phyloP scores from a whole-genome alignment of 225 moss, liverwort and hornwort species.

The Straminergon stramineum region DNA sequence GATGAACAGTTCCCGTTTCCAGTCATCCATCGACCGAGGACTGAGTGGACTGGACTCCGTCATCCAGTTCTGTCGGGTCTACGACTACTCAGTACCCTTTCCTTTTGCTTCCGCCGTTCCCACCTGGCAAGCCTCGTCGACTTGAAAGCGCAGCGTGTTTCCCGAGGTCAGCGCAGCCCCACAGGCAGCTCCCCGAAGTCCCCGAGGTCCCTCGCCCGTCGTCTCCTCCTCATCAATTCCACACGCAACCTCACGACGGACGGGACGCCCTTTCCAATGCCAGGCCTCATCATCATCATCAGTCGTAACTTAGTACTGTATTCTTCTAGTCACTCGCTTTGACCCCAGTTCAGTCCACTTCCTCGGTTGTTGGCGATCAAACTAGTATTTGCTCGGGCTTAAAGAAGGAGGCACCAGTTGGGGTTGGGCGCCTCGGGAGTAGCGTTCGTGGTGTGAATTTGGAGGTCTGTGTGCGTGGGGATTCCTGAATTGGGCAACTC shows the following conservation, averaged over 20 bases:
- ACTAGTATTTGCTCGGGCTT: background rate
- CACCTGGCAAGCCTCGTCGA: background rate
- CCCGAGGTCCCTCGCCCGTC: background rate
- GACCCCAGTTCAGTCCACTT: background rate
- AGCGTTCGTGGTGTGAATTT: background rate
- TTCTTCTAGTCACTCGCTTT: background rate
- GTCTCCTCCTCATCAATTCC: background rate
- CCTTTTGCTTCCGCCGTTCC: background rate
- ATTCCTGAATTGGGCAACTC: background rate
- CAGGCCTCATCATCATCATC: background rate
- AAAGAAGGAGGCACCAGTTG: background rate
- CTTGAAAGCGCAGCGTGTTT: background rate
- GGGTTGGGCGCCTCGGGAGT: background rate
- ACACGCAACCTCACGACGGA: background rate
- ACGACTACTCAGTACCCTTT: too few species aligned
- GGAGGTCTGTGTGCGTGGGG: background rate
- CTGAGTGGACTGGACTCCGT: background rate
- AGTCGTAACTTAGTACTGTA: background rate
- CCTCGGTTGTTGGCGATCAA: background rate
- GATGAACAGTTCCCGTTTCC: background rate
- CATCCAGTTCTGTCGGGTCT: background rate
- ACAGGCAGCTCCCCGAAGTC: background rate
- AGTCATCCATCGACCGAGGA: background rate
- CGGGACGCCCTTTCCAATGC: background rate
- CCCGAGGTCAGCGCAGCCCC: conserved; percentile 18